phyloP scores from a whole-genome alignment of 352 stramenopile species.

The Pythium biforme region DNA sequence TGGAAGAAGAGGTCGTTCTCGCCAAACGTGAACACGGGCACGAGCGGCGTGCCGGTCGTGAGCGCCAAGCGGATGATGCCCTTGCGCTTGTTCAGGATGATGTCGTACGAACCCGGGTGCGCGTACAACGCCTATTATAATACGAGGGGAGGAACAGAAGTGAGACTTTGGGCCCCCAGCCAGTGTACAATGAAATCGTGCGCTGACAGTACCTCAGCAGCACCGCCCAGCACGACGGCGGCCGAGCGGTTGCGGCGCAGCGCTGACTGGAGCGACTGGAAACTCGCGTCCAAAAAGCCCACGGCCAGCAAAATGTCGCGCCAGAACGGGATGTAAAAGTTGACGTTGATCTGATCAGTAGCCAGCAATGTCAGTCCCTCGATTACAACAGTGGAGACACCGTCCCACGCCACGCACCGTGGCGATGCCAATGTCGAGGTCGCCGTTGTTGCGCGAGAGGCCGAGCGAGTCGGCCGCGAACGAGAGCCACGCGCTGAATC shows the following conservation, averaged over 20 bases:
- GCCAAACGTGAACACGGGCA: slow-evolving; percentile 71
- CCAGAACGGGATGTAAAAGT: slow-evolving; percentile 57
- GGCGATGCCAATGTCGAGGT: slow-evolving; percentile 43
- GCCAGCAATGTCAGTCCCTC: no score
- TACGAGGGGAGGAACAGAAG: background rate
- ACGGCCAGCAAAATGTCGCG: slow-evolving; percentile 43
- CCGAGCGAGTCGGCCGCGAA: slow-evolving; percentile 41
- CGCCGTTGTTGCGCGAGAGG: slow-evolving; percentile 34
- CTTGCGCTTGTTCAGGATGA: slow-evolving; percentile 66
- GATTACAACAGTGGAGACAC: no score
- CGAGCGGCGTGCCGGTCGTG: slow-evolving; percentile 46
- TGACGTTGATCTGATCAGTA: slow-evolving; percentile 34
- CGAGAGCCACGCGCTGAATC: slow-evolving; percentile 44
- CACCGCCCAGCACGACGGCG: slow-evolving; percentile 42
- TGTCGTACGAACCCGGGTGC: slow-evolving; percentile 40
- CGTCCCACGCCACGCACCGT: slow-evolving; percentile 30
- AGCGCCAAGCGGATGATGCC: slow-evolving; percentile 67
- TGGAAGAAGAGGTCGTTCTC: slow-evolving; percentile 61
- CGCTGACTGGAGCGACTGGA: slow-evolving; percentile 32
- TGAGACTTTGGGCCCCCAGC: background rate
- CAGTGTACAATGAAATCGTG: background rate
- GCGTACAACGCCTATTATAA: slow-evolving; percentile 40
- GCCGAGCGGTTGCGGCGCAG: slow-evolving; percentile 35
- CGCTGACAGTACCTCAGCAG: slow-evolving; percentile 33
- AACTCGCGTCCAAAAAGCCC: slow-evolving; percentile 57